phyloP scores from a whole-genome alignment of 805 yeast genomes.

The Lipomyces japonicus region DNA sequence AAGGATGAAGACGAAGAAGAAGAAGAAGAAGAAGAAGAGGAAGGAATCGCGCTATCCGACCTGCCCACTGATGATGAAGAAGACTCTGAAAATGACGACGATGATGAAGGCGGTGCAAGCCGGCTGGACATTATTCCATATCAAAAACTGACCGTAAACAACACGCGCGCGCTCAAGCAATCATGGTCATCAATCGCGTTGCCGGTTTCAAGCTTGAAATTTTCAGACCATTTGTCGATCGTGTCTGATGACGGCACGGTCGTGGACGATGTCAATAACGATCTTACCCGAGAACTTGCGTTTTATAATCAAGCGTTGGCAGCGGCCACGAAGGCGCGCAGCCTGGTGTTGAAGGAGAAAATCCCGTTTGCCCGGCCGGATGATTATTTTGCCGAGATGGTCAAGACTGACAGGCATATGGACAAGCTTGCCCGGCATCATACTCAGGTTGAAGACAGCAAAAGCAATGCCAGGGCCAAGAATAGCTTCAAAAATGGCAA shows the following conservation, averaged over 20 bases:
- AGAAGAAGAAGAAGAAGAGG: constrained; percentile 51
- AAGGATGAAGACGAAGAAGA: constrained; percentile 45
- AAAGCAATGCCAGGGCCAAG: constrained; percentile 9
- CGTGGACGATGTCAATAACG: constrained; percentile 71
- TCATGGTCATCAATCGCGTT: constrained; percentile 36
- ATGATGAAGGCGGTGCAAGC: constrained; percentile 87
- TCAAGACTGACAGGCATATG: constrained; percentile 97
- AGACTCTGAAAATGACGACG: constrained; percentile 72
- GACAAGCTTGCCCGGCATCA: constrained; percentile 54
- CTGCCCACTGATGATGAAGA: constrained; percentile 51
- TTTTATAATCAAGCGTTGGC: constrained; percentile 91
- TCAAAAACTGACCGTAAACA: constrained; percentile 84
- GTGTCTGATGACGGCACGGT: constrained; percentile 60
- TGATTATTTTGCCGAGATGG: constrained; percentile 98
- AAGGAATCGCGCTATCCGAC: constrained; percentile 37
- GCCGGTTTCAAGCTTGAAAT: constrained; percentile 62
- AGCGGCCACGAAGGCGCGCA: constrained; percentile 72
- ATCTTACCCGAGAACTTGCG: constrained; percentile 90
- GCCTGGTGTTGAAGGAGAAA: constrained; percentile 54
- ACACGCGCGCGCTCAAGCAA: constrained; percentile 60
- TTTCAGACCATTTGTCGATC: constrained; percentile 79
- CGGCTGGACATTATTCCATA: constrained; percentile 94
- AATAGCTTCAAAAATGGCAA: constrained; percentile 11
- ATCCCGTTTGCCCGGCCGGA: constrained; percentile 89
- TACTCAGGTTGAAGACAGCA: constrained; percentile 2